Conservation (phyloP, 1,284 basidiomycete genomes). For the Ceratobasidium sp. region DNA sequence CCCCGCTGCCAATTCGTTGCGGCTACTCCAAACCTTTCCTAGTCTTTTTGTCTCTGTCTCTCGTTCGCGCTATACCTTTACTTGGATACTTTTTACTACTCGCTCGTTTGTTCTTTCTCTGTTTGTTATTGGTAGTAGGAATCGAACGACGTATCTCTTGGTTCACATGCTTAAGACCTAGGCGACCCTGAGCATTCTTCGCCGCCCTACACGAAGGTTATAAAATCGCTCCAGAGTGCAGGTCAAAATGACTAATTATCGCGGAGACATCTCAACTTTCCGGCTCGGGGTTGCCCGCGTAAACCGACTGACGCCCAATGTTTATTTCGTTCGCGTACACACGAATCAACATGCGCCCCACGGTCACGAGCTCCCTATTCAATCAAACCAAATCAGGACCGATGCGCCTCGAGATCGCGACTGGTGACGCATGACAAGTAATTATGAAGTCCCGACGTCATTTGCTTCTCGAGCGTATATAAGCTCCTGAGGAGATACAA, state of each 20-base stretch:
- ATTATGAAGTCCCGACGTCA: background rate
- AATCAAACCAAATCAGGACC: background rate
- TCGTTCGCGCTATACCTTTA: conserved; percentile 37
- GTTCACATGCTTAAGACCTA: background rate
- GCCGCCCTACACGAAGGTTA: too few species aligned
- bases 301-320: too few species aligned
- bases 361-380: too few species aligned
- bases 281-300: too few species aligned
- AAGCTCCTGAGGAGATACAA: background rate
- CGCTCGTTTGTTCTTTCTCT: conserved; percentile 26
- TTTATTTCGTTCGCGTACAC: background rate
- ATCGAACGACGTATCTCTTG: conserved; percentile 23
- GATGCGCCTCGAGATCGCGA: background rate
- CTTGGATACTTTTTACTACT: conserved; percentile 36
- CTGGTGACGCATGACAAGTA: conserved; percentile 6
- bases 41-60: conserved; percentile 14
- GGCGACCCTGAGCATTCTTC: too few species aligned
- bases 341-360: too few species aligned
- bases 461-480: background rate
- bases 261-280: too few species aligned
- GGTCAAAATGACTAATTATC: too few species aligned
- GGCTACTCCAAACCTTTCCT: background rate
- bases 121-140: conserved; percentile 14
- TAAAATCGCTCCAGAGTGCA: too few species aligned
- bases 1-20: background rate